Percentiles rank a stretch among this genome's conserved stretches.
Evolutionary conservation across 805 yeast species (phyloP).

Genomic region (Metschnikowia bowlesiae): DNA sequence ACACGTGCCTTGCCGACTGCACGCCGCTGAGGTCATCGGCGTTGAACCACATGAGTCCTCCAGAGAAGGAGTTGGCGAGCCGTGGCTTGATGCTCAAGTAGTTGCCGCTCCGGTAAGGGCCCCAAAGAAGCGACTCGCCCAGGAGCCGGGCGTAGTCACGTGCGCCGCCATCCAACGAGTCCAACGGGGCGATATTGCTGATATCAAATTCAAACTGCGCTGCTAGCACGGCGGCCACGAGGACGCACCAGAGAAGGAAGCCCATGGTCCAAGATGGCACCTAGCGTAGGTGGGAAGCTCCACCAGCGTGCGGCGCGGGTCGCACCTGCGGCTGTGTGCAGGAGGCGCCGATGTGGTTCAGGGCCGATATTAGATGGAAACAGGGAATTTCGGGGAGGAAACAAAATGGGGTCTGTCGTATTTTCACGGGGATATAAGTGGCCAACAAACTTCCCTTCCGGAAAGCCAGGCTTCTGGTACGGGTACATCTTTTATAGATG

Average conservation of each 20-base stretch:
- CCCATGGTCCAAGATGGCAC: not conserved
- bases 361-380: too few species aligned
- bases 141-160: not conserved
- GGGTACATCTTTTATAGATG: too few species aligned
- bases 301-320: too few species aligned
- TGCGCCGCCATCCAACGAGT: not conserved
- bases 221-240: not conserved
- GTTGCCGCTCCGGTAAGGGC: conserved; percentile 83
- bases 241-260: conserved; percentile 1
- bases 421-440: too few species aligned
- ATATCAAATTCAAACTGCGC: conserved; percentile 12
- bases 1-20: conserved; percentile 60
- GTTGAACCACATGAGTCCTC: conserved; percentile 89
- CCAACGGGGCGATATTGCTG: conserved; percentile 6
- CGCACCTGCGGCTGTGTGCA: too few species aligned
- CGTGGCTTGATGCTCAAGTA: conserved; percentile 86
- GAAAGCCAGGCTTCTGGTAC: too few species aligned
- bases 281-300: too few species aligned
- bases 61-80: conserved; percentile 64
- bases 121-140: conserved; percentile 56
- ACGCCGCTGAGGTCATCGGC: conserved; percentile 54
- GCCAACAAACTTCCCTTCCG: too few species aligned
- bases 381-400: too few species aligned
- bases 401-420: too few species aligned
- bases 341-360: too few species aligned